phyloP scores from a whole-genome alignment of 345 rosid species.

The Euphorbia pulcherrima region DNA sequence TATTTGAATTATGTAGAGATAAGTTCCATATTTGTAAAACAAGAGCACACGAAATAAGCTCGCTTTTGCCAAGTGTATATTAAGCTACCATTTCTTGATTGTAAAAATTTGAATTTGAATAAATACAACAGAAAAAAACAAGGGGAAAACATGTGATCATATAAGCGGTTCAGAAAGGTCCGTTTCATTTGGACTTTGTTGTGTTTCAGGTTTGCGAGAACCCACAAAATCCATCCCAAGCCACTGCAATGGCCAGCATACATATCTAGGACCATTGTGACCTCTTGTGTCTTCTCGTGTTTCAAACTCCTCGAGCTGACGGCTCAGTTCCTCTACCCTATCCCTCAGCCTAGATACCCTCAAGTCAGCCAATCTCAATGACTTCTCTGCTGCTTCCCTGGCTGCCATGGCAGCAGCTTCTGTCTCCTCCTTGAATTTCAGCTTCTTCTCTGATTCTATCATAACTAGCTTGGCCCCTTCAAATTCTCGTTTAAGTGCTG shows the following conservation, averaged over 20 bases:
- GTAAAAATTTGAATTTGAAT: constrained; percentile 13
- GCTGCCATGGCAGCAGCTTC: constrained; percentile 97
- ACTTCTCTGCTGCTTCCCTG: constrained; percentile 97
- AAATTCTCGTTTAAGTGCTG: constrained; percentile 65
- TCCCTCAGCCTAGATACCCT: constrained; percentile 91
- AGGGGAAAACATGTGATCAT: constrained; percentile 30
- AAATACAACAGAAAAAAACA: constrained; percentile 13
- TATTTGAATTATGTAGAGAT: neutral
- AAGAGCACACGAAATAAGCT: neutral
- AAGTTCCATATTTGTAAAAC: neutral
- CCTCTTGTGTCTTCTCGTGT: constrained; percentile 54
- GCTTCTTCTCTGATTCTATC: constrained; percentile 77
- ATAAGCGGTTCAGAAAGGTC: constrained; percentile 95
- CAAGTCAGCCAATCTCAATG: constrained; percentile 74
- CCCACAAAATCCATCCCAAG: constrained; percentile 93
- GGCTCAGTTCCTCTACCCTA: constrained; percentile 81
- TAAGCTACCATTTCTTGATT: constrained; percentile 17
- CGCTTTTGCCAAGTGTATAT: constrained; percentile 15
- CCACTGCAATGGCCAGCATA: constrained; percentile 99
- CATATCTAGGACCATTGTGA: constrained; percentile 56
- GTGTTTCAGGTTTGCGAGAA: constrained; percentile 40
- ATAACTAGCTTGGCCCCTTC: constrained; percentile 77
- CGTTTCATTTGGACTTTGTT: constrained; percentile 75
- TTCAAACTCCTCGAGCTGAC: constrained; percentile 77
- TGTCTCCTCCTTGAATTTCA: constrained; percentile 91